These are phyloP conservation scores for Capronia americana DNA, from an alignment of 2,329 filamentous ascomycete genomes.

Conservation along the genomic window DNA sequence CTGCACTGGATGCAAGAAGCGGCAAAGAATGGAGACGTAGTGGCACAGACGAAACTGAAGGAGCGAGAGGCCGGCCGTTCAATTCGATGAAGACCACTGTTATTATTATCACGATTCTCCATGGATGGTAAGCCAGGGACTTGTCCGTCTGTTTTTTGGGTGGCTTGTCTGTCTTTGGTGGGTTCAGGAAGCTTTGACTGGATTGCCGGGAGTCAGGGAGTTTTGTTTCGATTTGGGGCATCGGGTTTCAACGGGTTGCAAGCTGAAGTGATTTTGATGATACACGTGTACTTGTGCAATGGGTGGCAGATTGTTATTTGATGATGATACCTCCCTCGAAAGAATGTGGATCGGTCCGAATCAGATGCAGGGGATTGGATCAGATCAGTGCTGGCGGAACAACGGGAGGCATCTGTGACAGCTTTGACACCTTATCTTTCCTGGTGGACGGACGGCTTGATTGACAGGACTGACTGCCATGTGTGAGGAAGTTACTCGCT, in stretches of 20 bases:
- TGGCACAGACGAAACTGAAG: constrained; percentile 81
- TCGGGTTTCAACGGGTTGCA: not conserved
- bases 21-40: constrained; percentile 80
- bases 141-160: constrained; percentile 9
- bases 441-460: not conserved
- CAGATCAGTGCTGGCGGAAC: constrained; percentile 9
- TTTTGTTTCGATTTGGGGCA: not conserved
- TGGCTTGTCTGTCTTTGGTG: constrained; percentile 17
- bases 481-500: constrained; percentile 18
- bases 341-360: constrained; percentile 9
- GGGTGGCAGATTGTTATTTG: constrained; percentile 28
- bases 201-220: not conserved
- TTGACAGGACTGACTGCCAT: constrained; percentile 13
- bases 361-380: constrained; percentile 1
- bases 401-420: not conserved
- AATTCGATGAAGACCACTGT: constrained; percentile 53
- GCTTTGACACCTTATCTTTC: not conserved
- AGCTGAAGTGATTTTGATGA: constrained; percentile 12
- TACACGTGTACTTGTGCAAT: constrained; percentile 32
- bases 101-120: constrained; percentile 28
- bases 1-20: constrained; percentile 97
- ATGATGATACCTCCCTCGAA: constrained; percentile 5
- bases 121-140: not conserved
- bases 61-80: constrained; percentile 71
- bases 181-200: not conserved